Conservation (phyloP, 495 filamentous ascomycete species). For the Hypoxylon lienhwacheense region DNA sequence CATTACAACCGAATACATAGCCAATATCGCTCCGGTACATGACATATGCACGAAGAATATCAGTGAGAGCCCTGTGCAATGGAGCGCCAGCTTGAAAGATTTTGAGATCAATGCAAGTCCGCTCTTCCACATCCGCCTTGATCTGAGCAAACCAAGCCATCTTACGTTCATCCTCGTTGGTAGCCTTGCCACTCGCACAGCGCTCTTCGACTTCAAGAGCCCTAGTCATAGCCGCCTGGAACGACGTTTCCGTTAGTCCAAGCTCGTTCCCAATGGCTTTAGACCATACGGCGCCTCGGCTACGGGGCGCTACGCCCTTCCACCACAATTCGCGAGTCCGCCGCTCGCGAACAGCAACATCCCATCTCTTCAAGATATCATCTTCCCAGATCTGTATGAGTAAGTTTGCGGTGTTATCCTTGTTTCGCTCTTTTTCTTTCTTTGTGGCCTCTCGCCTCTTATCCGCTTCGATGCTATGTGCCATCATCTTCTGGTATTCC, state of each 20-base stretch:
- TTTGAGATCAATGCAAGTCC: conserved; percentile 76
- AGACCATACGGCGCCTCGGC: conserved; percentile 81
- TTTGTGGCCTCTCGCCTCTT: conserved; percentile 56
- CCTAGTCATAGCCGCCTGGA: conserved; percentile 73
- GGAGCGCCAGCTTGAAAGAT: conserved; percentile 81
- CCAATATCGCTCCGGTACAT: conserved; percentile 96
- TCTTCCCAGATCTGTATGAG: conserved; percentile 83
- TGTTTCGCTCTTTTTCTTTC: conserved; percentile 49
- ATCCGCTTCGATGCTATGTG: conserved; percentile 69
- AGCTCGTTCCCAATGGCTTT: conserved; percentile 89
- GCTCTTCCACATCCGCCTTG: conserved; percentile 63
- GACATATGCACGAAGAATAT: conserved; percentile 84
- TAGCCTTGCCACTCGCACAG: conserved; percentile 44
- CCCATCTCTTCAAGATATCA: conserved; percentile 85
- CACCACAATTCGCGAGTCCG: conserved; percentile 91
- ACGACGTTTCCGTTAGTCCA: conserved; percentile 72
- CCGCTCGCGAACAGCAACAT: conserved; percentile 68
- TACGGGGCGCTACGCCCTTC: conserved; percentile 80
- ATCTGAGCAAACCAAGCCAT: conserved; percentile 68
- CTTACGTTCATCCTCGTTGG: conserved; percentile 49
- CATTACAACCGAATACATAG: conserved; percentile 83
- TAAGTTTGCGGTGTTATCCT: conserved; percentile 64
- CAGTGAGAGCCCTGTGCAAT: conserved; percentile 71
- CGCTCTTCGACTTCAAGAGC: conserved; percentile 67
- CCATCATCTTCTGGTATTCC: conserved; percentile 95